phyloP scores from a whole-genome alignment of 2,329 filamentous ascomycete species.

The Aspergillus amoenus region DNA sequence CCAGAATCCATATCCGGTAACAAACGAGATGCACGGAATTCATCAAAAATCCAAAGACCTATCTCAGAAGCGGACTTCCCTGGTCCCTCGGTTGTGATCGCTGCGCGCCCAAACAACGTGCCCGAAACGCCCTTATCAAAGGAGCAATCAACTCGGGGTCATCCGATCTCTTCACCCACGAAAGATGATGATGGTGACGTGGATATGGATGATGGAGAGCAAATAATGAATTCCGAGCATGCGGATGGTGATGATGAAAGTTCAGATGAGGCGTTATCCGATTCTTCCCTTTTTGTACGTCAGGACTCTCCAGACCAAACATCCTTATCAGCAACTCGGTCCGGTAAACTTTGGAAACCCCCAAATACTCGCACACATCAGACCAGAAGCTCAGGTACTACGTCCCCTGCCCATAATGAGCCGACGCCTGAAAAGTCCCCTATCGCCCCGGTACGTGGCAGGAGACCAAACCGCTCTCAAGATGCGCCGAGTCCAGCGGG shows the following conservation, averaged over 20 bases:
- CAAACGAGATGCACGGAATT: background rate
- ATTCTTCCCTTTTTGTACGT: background rate
- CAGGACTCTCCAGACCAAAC: background rate
- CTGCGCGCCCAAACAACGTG: background rate
- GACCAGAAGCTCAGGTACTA: background rate
- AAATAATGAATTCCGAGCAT: background rate
- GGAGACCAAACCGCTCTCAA: background rate
- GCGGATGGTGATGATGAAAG: background rate
- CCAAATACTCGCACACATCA: background rate
- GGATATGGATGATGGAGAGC: background rate
- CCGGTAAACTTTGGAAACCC: background rate
- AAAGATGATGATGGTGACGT: background rate
- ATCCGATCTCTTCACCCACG: background rate
- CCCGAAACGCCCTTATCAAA: background rate
- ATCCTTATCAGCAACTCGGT: background rate
- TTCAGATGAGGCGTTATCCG: background rate
- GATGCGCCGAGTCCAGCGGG: background rate
- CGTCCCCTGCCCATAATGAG: background rate
- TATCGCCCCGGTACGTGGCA: background rate
- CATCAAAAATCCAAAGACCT: background rate
- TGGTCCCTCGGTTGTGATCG: background rate
- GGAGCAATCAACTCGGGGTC: background rate
- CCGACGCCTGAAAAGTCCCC: background rate
- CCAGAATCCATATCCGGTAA: background rate
- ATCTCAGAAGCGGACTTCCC: background rate